Evolutionary conservation across 2,329 filamentous ascomycete genomes (phyloP).

Genomic region (Raffaelea ambrosiae): DNA sequence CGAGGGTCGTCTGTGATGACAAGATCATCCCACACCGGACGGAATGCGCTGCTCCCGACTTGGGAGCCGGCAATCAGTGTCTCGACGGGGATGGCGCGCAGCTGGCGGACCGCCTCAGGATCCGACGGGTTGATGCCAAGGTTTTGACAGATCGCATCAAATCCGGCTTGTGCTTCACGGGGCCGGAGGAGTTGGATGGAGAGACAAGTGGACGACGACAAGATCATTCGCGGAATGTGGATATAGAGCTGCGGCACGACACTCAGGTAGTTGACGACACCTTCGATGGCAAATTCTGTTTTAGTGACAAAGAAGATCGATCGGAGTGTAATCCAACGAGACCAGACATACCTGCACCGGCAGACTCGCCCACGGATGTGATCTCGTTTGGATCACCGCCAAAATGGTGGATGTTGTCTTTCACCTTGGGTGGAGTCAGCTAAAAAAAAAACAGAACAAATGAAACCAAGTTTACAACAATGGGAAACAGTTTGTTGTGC

Average conservation of each 20-base stretch:
- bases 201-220: constrained; percentile 4
- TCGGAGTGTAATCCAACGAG: neutral
- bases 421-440: neutral
- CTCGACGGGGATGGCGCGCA: too few relatives aligned
- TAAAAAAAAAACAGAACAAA: neutral
- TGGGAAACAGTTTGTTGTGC: too few relatives aligned
- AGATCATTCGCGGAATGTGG: constrained; percentile 2
- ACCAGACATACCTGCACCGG: constrained; percentile 1
- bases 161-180: neutral
- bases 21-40: too few relatives aligned
- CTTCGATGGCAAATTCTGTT: neutral
- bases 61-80: too few relatives aligned
- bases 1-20: too few relatives aligned
- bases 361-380: constrained; percentile 3
- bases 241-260: constrained; percentile 1
- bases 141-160: constrained; percentile 3
- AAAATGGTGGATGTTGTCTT: constrained; percentile 1
- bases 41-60: too few relatives aligned
- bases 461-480: too few relatives aligned
- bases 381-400: constrained; percentile 4
- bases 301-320: neutral
- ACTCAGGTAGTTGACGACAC: neutral
- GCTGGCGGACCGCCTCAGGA: neutral
- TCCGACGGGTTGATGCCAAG: neutral
- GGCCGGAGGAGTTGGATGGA: constrained; percentile 3